phyloP scores from a whole-genome alignment of 2,329 filamentous ascomycete species.

The Bertia moriformis region DNA sequence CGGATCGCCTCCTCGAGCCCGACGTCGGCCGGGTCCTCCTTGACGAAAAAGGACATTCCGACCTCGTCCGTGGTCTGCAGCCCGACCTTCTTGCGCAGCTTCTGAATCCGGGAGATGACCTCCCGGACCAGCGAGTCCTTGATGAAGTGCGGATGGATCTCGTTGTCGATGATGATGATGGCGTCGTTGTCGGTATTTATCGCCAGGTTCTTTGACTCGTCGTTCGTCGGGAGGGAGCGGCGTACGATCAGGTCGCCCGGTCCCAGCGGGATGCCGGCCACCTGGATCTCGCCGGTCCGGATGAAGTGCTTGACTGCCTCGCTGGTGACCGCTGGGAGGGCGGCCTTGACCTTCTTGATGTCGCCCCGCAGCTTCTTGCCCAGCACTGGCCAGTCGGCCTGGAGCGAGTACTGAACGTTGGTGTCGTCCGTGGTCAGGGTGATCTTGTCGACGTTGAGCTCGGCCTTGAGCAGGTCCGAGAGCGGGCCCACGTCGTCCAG shows the following conservation, averaged over 20 bases:
- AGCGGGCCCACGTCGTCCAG: slow-evolving; percentile 75
- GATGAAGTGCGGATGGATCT: slow-evolving; percentile 69
- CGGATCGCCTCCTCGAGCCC: slow-evolving; percentile 59
- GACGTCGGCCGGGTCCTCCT: slow-evolving; percentile 64
- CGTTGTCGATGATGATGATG: slow-evolving; percentile 75
- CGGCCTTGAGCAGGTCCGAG: slow-evolving; percentile 77
- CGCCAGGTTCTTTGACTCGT: slow-evolving; percentile 60
- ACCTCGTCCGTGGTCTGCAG: slow-evolving; percentile 86
- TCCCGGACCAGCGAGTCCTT: slow-evolving; percentile 82
- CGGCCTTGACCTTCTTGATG: slow-evolving; percentile 79
- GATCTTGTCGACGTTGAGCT: slow-evolving; percentile 78
- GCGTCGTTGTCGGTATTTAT: slow-evolving; percentile 81
- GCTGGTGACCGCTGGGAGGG: slow-evolving; percentile 63
- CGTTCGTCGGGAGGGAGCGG: slow-evolving; percentile 61
- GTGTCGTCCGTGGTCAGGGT: slow-evolving; percentile 74
- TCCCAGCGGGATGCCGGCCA: slow-evolving; percentile 73
- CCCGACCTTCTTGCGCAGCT: slow-evolving; percentile 83
- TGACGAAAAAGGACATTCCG: slow-evolving; percentile 78
- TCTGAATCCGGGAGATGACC: slow-evolving; percentile 84
- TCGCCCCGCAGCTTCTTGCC: slow-evolving; percentile 98
- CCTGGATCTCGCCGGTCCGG: slow-evolving; percentile 56
- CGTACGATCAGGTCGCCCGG: slow-evolving; percentile 73
- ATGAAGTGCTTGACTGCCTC: slow-evolving; percentile 72
- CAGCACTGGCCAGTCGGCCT: slow-evolving; percentile 81
- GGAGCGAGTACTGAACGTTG: slow-evolving; percentile 77